Percentiles rank a stretch among this genome's conserved stretches.
Conservation (phyloP, 2,329 filamentous ascomycete genomes). For the Neonectria hederae region DNA sequence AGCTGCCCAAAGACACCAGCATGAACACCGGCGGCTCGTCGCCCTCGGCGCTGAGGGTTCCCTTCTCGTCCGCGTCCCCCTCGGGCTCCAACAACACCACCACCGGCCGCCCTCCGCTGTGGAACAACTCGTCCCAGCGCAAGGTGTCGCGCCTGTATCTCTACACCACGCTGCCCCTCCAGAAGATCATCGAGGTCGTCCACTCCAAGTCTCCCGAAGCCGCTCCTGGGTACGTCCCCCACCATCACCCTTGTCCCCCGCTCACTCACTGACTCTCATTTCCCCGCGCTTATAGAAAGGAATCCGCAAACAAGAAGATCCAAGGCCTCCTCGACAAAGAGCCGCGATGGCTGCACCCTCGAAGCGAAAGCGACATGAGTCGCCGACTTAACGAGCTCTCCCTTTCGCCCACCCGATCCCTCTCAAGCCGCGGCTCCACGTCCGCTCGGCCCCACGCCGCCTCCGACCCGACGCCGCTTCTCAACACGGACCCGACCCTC, state of each 20-base stretch:
- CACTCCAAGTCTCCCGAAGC: conserved; percentile 53
- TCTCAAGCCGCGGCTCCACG: conserved; percentile 30
- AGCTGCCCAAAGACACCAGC: neutral
- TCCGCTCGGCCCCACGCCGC: conserved; percentile 22
- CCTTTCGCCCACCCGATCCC: conserved; percentile 48
- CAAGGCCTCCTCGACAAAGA: conserved; percentile 66
- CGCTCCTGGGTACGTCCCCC: conserved; percentile 55
- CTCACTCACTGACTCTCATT: neutral
- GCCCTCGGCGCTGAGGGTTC: conserved; percentile 18
- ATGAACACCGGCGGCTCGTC: conserved; percentile 22
- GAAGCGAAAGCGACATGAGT: conserved; percentile 60
- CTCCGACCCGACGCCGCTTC: conserved; percentile 28
- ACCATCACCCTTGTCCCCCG: neutral
- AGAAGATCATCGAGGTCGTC: conserved; percentile 60
- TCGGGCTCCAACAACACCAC: conserved; percentile 44
- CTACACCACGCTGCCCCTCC: conserved; percentile 63
- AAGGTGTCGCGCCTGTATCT: conserved; percentile 66
- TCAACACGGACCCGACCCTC: conserved; percentile 29
- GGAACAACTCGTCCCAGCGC: conserved; percentile 62
- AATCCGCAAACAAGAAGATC: conserved; percentile 68
- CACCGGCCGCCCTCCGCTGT: conserved; percentile 64
- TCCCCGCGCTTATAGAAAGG: conserved; percentile 52
- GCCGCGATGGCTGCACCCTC: conserved; percentile 65
- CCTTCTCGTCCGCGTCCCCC: conserved; percentile 40
- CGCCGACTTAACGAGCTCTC: conserved; percentile 58